Evolutionary conservation across 2,329 filamentous ascomycete species (phyloP), one percentile per base, ranked within the genome.

Genomic region (Lasiodiplodia citricola): DNA sequence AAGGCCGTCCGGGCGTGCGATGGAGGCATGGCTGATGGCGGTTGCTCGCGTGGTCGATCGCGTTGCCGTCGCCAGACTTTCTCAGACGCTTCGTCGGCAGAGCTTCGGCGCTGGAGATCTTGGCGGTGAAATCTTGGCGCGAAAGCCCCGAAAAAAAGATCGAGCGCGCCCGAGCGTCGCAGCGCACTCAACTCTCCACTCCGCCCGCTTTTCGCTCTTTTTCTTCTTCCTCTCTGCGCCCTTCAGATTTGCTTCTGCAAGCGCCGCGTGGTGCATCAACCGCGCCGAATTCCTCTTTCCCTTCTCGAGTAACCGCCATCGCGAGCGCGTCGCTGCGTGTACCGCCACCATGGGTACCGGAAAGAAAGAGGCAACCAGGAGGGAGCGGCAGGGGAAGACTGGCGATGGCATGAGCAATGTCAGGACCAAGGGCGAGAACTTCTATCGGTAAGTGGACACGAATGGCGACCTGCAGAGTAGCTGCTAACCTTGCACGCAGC

Each of bases 351-450:
- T 97, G 94, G 94, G 94, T 82, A 91, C 90, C 75, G 91, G 89
- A 76, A 98, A 98, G 87, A 97, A 97, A 83, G 95, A 98, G 83
- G 90, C 89, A 72, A 87, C 85, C 80, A 90, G 95, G 83, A 91
- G 92, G 80, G 87, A 87, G 84, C 92, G 94, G 80, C 90, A 97
- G 87, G 93, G 93, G 74, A 95, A 94, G 84, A 88, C 87, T 62
- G 88, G 88, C 73, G 91, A 96, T 88, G 93, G 93, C 80, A 93
- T 97, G 88, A 90, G 84, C 76, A 98, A 98, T 83, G 92, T 98
- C 77, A 93, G 91, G 76, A 86, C 90, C 75, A 99, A 99, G 84
- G 96, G 96, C 83, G 95, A 98, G 86, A 98, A 98, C 85, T 99
- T 98, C 84, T 98, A 98, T 85, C 90, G 92, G 87, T 91, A 84